Conservation (phyloP, 495 filamentous ascomycete genomes). For the Neurospora sp. region DNA sequence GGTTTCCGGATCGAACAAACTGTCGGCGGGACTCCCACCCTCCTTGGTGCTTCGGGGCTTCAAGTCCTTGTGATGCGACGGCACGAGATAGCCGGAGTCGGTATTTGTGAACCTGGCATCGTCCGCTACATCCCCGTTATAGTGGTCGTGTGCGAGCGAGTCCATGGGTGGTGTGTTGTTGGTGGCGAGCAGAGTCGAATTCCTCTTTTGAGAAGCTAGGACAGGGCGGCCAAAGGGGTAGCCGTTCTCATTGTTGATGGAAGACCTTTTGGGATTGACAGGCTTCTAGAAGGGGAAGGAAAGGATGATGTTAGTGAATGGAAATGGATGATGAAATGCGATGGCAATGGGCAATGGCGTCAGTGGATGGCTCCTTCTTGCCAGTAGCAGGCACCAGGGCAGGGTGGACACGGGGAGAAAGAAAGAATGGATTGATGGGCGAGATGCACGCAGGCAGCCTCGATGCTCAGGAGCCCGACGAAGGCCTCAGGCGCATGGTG, state of each 20-base stretch:
- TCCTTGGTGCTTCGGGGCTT: slow-evolving; percentile 42
- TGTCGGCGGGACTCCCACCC: slow-evolving; percentile 46
- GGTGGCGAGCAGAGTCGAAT: slow-evolving; percentile 10
- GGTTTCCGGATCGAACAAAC: slow-evolving; percentile 45
- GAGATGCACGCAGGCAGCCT: background rate
- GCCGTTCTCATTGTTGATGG: slow-evolving; percentile 8
- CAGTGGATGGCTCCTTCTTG: background rate
- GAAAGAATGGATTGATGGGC: background rate
- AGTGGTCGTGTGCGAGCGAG: slow-evolving; percentile 7
- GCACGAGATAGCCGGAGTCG: slow-evolving; percentile 11
- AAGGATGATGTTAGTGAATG: slow-evolving; percentile 1
- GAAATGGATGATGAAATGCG: background rate
- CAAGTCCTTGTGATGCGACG: slow-evolving; percentile 20
- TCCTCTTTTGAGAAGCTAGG: slow-evolving; percentile 25
- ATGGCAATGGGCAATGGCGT: background rate
- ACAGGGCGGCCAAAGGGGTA: slow-evolving; percentile 9
- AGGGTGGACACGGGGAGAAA: background rate
- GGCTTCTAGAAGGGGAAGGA: slow-evolving; percentile 7
- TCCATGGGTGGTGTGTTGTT: slow-evolving; percentile 5
- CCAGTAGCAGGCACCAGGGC: background rate
- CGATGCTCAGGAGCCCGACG: background rate
- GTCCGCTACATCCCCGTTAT: slow-evolving; percentile 6
- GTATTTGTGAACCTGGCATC: slow-evolving; percentile 10
- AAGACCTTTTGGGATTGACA: slow-evolving; percentile 10
- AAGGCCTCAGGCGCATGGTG: background rate